Evolutionary conservation across 1,139 yeast species (phyloP).

Genomic region (Hyphopichia pseudoburtonii): DNA sequence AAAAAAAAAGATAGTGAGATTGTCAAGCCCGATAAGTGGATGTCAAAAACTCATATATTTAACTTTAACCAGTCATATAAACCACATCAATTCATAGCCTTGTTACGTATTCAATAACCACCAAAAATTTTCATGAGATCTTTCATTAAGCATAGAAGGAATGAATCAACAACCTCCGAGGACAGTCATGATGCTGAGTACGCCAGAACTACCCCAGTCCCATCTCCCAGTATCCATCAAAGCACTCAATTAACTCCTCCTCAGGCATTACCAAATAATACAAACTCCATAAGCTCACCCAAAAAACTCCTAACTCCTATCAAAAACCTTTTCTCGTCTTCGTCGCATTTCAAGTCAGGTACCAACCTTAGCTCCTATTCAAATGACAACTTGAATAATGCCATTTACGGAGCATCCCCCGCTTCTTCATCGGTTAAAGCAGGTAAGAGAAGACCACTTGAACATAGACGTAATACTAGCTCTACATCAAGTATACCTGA

Average conservation of each 20-base stretch:
- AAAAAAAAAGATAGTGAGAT: too few species aligned
- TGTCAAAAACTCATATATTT: too few species aligned
- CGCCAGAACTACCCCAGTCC: conserved; percentile 15
- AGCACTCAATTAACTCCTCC: conserved; percentile 29
- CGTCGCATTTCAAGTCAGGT: conserved; percentile 13
- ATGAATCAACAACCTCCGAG: conserved; percentile 18
- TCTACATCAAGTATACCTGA: conserved; percentile 7
- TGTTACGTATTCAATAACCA: too few species aligned
- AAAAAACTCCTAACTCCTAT: conserved; percentile 46
- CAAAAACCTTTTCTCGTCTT: conserved; percentile 33
- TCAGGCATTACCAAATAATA: conserved; percentile 11
- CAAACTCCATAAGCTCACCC: conserved; percentile 32
- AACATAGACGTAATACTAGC: conserved; percentile 6
- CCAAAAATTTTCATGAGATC: too few species aligned
- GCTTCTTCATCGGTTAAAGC: conserved; percentile 1
- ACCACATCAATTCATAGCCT: too few species aligned
- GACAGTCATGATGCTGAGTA: conserved; percentile 9
- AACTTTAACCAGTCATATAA: too few species aligned
- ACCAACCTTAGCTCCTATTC: conserved; percentile 11
- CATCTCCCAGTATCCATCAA: conserved; percentile 23
- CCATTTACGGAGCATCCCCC: conserved; percentile 3
- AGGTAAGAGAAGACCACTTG: not conserved
- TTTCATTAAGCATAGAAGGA: conserved; percentile 45
- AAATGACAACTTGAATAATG: conserved; percentile 15
- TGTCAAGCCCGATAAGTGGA: too few species aligned